Conservation (phyloP, 1,139 yeast species). For the Yamadazyma siamensis region DNA sequence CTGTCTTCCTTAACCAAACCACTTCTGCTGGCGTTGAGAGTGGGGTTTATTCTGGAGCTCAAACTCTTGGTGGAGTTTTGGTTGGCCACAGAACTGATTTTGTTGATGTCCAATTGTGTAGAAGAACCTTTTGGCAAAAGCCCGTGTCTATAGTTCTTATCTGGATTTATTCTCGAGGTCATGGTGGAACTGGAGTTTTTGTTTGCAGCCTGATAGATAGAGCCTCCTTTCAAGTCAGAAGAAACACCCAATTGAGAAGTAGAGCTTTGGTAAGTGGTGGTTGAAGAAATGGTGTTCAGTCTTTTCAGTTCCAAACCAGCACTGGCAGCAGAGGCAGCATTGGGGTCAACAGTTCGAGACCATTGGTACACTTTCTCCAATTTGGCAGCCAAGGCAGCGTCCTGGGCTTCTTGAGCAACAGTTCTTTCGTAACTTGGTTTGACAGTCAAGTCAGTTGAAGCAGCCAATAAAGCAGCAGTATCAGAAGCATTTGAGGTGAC, state of each 20-base stretch:
- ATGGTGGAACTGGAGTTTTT: constrained; percentile 42
- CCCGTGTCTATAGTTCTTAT: constrained; percentile 42
- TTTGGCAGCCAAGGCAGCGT: constrained; percentile 61
- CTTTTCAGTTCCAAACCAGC: constrained; percentile 14
- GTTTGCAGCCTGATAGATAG: constrained; percentile 42
- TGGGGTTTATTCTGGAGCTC: constrained; percentile 44
- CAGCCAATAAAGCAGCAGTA: constrained; percentile 73
- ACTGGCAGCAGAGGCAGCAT: constrained; percentile 47
- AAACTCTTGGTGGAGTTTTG: constrained; percentile 39
- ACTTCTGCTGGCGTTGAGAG: constrained; percentile 36
- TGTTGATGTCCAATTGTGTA: constrained; percentile 35
- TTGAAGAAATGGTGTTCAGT: constrained; percentile 5
- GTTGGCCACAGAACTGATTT: constrained; percentile 43
- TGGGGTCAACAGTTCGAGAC: constrained; percentile 44
- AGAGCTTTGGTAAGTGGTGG: constrained; percentile 17
- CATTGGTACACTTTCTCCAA: constrained; percentile 37
- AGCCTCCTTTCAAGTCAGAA: constrained; percentile 26
- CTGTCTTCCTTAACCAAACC: constrained; percentile 33
- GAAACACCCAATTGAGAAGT: constrained; percentile 33
- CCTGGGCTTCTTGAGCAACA: constrained; percentile 63
- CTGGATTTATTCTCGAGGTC: constrained; percentile 50
- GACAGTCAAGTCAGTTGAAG: constrained; percentile 60
- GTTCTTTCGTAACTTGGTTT: constrained; percentile 61
- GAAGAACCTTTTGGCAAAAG: constrained; percentile 30
- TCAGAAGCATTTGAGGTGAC: constrained; percentile 68